phyloP scores from a whole-genome alignment of 768 basidiomycete genomes.

The Leccinum olivaceopallidum region DNA sequence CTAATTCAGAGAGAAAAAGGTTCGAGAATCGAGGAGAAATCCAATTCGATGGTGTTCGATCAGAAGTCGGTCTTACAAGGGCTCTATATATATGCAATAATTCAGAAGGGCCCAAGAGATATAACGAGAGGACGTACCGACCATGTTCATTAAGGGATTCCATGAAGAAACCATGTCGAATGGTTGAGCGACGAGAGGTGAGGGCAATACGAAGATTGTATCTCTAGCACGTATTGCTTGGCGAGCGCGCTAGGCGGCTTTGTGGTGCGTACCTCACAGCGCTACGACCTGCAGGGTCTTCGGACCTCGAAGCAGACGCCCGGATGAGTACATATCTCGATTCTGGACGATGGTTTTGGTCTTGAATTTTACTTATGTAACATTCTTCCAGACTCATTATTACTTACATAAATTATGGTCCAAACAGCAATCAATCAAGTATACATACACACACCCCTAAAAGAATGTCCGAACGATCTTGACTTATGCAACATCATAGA shows the following conservation, averaged over 20 bases:
- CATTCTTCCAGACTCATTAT: neutral
- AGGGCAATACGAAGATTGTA: neutral
- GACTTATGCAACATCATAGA: neutral
- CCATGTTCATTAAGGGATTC: neutral
- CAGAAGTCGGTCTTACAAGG: neutral
- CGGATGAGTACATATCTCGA: neutral
- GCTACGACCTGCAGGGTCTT: too few species aligned
- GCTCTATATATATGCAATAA: neutral
- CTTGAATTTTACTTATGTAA: too few species aligned
- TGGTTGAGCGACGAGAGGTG: neutral
- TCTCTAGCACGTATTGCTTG: neutral
- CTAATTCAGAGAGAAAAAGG: too few species aligned
- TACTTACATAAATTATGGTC: neutral
- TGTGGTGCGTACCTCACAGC: too few species aligned
- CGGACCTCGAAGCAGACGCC: neutral
- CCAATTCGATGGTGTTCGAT: too few species aligned
- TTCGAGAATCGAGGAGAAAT: too few species aligned
- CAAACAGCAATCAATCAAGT: neutral
- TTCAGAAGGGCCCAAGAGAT: neutral
- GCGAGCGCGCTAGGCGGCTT: neutral
- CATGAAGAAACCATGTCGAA: neutral
- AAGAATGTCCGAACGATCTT: neutral
- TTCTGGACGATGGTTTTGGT: too few species aligned
- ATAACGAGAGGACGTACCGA: neutral
- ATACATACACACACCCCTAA: neutral